A percentile compares a stretch with the other conserved stretches of the same genome.
Conservation (phyloP, 2,329 filamentous ascomycete genomes). For the Hymenoscyphus fructigenus region DNA sequence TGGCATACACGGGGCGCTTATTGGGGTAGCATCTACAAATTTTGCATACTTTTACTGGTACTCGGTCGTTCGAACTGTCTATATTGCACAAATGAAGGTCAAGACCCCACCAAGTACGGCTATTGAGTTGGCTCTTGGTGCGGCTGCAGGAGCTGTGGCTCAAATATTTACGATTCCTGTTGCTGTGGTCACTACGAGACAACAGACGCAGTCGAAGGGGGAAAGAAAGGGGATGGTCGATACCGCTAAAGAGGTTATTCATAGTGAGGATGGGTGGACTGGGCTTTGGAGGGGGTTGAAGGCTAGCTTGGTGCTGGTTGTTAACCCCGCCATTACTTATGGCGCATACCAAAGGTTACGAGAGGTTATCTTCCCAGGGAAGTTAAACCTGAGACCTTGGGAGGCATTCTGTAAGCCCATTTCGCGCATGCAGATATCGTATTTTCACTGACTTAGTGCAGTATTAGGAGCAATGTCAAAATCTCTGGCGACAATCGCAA, state of each 20-base stretch:
- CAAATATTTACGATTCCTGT: constrained; percentile 97
- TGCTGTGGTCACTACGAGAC: constrained; percentile 89
- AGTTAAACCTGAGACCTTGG: constrained; percentile 71
- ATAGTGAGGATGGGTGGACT: constrained; percentile 83
- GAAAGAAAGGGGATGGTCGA: constrained; percentile 85
- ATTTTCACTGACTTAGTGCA: constrained; percentile 38
- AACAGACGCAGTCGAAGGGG: constrained; percentile 84
- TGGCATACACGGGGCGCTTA: constrained; percentile 79
- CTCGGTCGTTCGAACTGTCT: constrained; percentile 79
- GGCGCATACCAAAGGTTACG: constrained; percentile 91
- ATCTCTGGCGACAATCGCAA: constrained; percentile 83
- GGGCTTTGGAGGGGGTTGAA: constrained; percentile 95
- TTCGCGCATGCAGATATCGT: neutral
- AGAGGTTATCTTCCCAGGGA: constrained; percentile 73
- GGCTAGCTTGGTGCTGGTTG: constrained; percentile 89
- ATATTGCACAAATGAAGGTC: constrained; percentile 60
- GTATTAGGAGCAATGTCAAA: constrained; percentile 94
- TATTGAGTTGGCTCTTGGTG: constrained; percentile 80
- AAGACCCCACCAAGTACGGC: constrained; percentile 71
- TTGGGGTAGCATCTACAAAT: constrained; percentile 95
- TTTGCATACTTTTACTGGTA: constrained; percentile 99
- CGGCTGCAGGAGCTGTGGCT: constrained; percentile 83
- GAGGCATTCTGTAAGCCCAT: constrained; percentile 82
- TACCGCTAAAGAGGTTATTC: constrained; percentile 84
- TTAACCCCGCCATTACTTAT: constrained; percentile 97